These are phyloP conservation scores for Symmetrospora coprosmae DNA, from an alignment of 768 basidiomycete genomes.

Conservation along the genomic window DNA sequence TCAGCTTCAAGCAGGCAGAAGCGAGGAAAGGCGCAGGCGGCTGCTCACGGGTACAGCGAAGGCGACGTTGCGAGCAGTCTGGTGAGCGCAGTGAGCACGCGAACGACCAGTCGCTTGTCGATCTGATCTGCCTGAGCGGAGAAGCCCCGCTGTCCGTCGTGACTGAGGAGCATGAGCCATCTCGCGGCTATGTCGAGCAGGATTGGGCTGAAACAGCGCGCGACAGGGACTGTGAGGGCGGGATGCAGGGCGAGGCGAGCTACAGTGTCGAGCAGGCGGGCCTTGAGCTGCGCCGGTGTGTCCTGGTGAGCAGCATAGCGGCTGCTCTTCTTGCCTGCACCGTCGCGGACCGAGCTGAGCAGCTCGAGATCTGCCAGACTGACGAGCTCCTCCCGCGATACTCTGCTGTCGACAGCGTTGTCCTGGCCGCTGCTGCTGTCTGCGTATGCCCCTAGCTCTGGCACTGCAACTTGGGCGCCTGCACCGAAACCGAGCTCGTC, in stretches of 20 bases:
- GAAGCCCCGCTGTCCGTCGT: conserved; percentile 36
- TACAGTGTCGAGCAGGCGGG: conserved; percentile 44
- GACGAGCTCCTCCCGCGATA: neutral
- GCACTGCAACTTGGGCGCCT: neutral
- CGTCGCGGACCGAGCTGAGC: neutral
- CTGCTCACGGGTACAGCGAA: conserved; percentile 37
- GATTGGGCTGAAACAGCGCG: conserved; percentile 58
- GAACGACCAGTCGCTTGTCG: conserved; percentile 36
- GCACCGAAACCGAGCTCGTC: neutral
- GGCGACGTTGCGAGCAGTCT: conserved; percentile 33
- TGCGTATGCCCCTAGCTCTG: too few species aligned
- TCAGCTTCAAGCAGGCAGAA: conserved; percentile 45
- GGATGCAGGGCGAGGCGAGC: conserved; percentile 52
- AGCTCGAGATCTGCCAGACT: neutral
- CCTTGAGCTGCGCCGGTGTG: neutral
- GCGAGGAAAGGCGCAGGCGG: neutral
- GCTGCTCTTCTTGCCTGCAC: neutral
- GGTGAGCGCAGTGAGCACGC: conserved; percentile 37
- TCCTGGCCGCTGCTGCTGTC: neutral
- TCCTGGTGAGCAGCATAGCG: neutral
- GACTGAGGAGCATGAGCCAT: conserved; percentile 50
- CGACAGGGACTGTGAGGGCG: conserved; percentile 51
- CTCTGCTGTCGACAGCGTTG: neutral
- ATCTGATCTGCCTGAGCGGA: conserved; percentile 25
- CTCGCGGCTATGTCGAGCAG: conserved; percentile 63